A percentile compares a stretch with the other conserved stretches of the same genome.
phyloP scores from a whole-genome alignment of 306 rosid genomes.

The Cotoneaster glaucophyllus region DNA sequence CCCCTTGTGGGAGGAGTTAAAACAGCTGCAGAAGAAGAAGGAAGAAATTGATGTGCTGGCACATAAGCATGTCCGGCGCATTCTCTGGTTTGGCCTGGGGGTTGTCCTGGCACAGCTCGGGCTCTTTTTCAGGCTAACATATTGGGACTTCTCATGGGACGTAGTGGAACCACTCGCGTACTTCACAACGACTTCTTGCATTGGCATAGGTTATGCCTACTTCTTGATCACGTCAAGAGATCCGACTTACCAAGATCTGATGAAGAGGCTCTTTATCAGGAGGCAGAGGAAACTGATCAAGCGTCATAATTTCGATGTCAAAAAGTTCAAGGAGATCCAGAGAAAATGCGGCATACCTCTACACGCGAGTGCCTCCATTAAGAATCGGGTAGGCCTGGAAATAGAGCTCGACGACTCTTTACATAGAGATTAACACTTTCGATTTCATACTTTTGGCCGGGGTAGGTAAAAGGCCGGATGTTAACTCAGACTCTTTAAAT shows the following conservation, averaged over 20 bases:
- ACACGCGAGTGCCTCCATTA: constrained; percentile 49
- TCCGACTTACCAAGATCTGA: constrained; percentile 82
- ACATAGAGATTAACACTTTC: constrained; percentile 27
- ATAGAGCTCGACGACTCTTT: constrained; percentile 59
- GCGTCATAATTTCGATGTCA: constrained; percentile 54
- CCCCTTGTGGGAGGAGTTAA: constrained; percentile 56
- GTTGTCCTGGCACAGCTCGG: constrained; percentile 40
- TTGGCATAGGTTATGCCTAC: constrained; percentile 87
- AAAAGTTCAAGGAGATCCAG: constrained; percentile 55
- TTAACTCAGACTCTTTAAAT: background rate
- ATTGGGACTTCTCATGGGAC: constrained; percentile 99
- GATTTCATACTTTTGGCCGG: background rate
- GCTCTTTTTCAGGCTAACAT: constrained; percentile 85
- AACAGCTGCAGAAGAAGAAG: constrained; percentile 48
- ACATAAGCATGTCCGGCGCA: constrained; percentile 59
- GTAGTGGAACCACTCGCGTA: constrained; percentile 92
- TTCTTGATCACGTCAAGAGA: constrained; percentile 86
- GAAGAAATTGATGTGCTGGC: constrained; percentile 67
- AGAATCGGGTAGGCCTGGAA: constrained; percentile 52
- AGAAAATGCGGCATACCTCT: constrained; percentile 36
- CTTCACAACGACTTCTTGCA: constrained; percentile 60
- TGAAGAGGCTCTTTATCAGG: constrained; percentile 75
- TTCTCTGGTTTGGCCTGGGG: constrained; percentile 73
- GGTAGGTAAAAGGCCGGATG: background rate
- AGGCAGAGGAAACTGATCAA: constrained; percentile 76